Percentiles rank a stretch among this genome's conserved stretches.
Evolutionary conservation across 257 asterid species (phyloP).

Genomic region (Penstemon eatonii): DNA sequence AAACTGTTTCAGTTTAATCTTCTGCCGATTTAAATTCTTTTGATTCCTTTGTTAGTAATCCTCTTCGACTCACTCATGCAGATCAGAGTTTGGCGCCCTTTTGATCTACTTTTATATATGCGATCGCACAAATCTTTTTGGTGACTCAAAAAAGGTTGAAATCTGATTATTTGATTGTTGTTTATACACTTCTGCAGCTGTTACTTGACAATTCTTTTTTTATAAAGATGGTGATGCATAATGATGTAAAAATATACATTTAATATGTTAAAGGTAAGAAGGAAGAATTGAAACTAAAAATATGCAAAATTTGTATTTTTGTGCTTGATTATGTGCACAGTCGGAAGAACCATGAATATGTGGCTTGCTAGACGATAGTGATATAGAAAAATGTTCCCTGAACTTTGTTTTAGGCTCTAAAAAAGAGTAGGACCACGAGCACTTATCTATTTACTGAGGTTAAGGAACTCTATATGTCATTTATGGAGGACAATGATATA

Average conservation of each 20-base stretch:
- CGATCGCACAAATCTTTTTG: slow-evolving; percentile 84
- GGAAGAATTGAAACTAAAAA: background rate
- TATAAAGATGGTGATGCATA: background rate
- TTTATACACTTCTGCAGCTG: background rate
- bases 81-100: slow-evolving; percentile 89
- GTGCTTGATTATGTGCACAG: background rate
- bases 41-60: slow-evolving; percentile 17
- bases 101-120: slow-evolving; percentile 71
- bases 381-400: background rate
- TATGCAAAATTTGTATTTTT: background rate
- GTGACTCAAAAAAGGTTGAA: slow-evolving; percentile 78
- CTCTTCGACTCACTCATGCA: slow-evolving; percentile 35
- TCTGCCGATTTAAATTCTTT: slow-evolving; percentile 16
- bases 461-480: no score
- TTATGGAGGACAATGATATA: background rate
- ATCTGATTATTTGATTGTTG: background rate
- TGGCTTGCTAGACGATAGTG: background rate
- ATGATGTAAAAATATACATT: background rate
- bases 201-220: slow-evolving; percentile 1
- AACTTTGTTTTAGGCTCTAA: background rate
- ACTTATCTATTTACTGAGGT: background rate
- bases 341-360: background rate
- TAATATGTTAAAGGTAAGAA: slow-evolving; percentile 2
- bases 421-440: background rate
- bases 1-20: slow-evolving; percentile 19